A percentile compares a stretch with the other conserved stretches of the same genome.
Conservation (phyloP, 768 basidiomycete genomes). For the Macrolepiota fuliginosa region DNA sequence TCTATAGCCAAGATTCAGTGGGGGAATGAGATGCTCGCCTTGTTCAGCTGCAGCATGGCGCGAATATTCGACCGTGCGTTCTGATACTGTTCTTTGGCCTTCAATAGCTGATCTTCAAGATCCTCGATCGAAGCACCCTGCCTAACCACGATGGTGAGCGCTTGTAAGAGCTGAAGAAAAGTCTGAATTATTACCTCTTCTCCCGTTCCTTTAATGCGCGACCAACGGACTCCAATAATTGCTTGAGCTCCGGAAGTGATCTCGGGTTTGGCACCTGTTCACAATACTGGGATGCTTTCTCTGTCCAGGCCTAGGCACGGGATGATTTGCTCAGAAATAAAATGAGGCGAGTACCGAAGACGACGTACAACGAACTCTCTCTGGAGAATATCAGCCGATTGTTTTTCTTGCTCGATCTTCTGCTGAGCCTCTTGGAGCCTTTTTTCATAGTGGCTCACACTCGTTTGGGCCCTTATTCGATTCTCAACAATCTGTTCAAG, state of each 20-base stretch:
- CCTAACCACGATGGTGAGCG: constrained; percentile 30
- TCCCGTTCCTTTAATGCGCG: constrained; percentile 66
- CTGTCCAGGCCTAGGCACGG: constrained; percentile 54
- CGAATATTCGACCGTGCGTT: constrained; percentile 61
- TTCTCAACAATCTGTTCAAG: constrained; percentile 46
- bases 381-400: constrained; percentile 46
- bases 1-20: neutral
- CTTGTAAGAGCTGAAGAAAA: neutral
- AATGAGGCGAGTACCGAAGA: neutral
- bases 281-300: constrained; percentile 62
- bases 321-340: neutral
- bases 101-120: constrained; percentile 69
- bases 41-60: constrained; percentile 62
- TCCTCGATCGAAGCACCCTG: constrained; percentile 79
- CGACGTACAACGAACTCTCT: constrained; percentile 58
- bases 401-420: constrained; percentile 43
- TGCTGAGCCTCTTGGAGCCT: constrained; percentile 53
- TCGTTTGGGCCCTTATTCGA: constrained; percentile 50
- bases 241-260: constrained; percentile 51
- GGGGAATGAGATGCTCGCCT: constrained; percentile 41
- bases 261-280: constrained; percentile 57
- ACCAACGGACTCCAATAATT: constrained; percentile 60
- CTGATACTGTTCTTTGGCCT: constrained; percentile 55
- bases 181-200: constrained; percentile 41
- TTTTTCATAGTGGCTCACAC: constrained; percentile 42